Evolutionary conservation across 2,329 filamentous ascomycete genomes (phyloP).

Genomic region (Intubia oerlemansii): DNA sequence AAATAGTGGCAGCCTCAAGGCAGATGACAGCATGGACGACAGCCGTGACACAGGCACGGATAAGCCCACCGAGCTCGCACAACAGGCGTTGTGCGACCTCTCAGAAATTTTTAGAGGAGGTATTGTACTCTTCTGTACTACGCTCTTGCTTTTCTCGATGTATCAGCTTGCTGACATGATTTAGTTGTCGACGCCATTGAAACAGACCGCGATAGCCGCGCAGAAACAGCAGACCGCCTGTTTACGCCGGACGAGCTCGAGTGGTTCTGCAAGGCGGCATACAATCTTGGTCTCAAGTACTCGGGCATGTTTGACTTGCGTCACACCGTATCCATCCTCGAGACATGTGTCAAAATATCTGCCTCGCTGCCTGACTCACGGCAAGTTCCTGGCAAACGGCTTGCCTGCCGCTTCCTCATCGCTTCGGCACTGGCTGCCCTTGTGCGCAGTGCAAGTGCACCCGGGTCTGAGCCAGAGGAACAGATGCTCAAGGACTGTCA

Average conservation of each 20-base stretch:
- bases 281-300: conserved; percentile 52
- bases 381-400: too few species aligned
- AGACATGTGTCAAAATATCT: conserved; percentile 29
- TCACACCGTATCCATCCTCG: conserved; percentile 33
- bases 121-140: conserved; percentile 10
- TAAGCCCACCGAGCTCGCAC: background rate
- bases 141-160: too few species aligned
- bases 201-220: conserved; percentile 18
- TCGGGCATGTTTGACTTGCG: conserved; percentile 29
- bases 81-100: conserved; percentile 3
- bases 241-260: conserved; percentile 49
- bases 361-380: too few species aligned
- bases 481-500: conserved; percentile 38
- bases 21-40: background rate
- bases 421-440: conserved; percentile 27
- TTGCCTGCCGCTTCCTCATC: conserved; percentile 52
- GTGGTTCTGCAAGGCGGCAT: conserved; percentile 69
- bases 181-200: conserved; percentile 16
- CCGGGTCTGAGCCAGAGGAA: conserved; percentile 24
- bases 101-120: conserved; percentile 21
- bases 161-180: too few species aligned
- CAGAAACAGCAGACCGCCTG: conserved; percentile 19
- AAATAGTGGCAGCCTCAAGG: too few species aligned
- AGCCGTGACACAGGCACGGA: background rate
- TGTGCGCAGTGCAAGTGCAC: conserved; percentile 16